Conservation (phyloP, 805 yeast genomes). For the Sugiyamaella boreocaroliniensis region DNA sequence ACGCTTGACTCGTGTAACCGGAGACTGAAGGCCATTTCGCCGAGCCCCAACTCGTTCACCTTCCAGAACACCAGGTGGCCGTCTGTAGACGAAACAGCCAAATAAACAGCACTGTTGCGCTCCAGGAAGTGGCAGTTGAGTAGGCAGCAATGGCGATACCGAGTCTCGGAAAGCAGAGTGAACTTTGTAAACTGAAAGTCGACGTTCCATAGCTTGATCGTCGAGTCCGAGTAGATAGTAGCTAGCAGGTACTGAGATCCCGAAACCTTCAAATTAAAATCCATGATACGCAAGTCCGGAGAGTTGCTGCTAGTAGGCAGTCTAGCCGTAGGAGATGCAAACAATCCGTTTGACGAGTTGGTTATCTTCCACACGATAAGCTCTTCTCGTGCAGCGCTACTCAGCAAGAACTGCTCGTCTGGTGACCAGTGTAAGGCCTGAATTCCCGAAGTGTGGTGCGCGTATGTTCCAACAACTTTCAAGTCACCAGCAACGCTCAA, state of each 20-base stretch:
- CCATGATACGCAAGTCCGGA: slow-evolving; percentile 90
- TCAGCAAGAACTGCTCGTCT: slow-evolving; percentile 36
- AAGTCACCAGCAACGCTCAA: slow-evolving; percentile 38
- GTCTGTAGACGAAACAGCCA: slow-evolving; percentile 71
- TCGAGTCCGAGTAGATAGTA: slow-evolving; percentile 82
- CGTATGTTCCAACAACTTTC: slow-evolving; percentile 49
- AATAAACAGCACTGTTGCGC: slow-evolving; percentile 26
- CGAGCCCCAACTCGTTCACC: slow-evolving; percentile 28
- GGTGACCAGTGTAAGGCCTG: slow-evolving; percentile 57
- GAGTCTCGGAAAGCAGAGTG: slow-evolving; percentile 39
- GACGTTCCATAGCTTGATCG: slow-evolving; percentile 59
- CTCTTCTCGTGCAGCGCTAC: slow-evolving; percentile 75
- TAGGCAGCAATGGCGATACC: slow-evolving; percentile 71
- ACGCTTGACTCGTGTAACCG: slow-evolving; percentile 81
- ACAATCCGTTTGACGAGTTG: slow-evolving; percentile 34
- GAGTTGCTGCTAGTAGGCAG: slow-evolving; percentile 50
- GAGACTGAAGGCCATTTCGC: neutral
- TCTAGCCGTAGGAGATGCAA: slow-evolving; percentile 41
- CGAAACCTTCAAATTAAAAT: slow-evolving; percentile 46
- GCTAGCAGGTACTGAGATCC: slow-evolving; percentile 40
- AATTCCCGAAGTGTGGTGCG: slow-evolving; percentile 83
- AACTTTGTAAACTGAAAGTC: slow-evolving; percentile 36
- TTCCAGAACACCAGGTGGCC: slow-evolving; percentile 68
- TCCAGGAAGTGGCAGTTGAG: slow-evolving; percentile 50
- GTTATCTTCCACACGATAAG: slow-evolving; percentile 64